Percentiles rank a stretch among this genome's conserved stretches.
phyloP scores from a whole-genome alignment of 2,329 filamentous ascomycete genomes.

The Verticillium nonalfalfae region DNA sequence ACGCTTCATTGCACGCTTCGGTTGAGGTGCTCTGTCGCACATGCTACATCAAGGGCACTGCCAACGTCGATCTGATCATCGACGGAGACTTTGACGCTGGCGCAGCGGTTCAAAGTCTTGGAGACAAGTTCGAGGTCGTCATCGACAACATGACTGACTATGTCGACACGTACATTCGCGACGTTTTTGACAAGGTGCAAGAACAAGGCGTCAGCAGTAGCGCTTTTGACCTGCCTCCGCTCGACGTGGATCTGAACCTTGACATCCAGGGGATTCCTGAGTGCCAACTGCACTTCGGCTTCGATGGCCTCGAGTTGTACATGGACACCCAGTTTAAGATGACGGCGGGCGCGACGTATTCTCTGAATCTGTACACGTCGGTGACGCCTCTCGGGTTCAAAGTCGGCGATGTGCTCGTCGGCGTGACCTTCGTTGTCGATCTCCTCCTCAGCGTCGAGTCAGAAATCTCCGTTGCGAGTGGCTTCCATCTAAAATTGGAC shows the following conservation, averaged over 20 bases:
- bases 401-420: slow-evolving; percentile 33
- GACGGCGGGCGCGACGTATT: slow-evolving; percentile 34
- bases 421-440: slow-evolving; percentile 41
- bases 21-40: slow-evolving; percentile 38
- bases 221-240: slow-evolving; percentile 25
- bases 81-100: slow-evolving; percentile 32
- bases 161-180: slow-evolving; percentile 24
- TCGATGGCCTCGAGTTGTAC: slow-evolving; percentile 47
- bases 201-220: slow-evolving; percentile 19
- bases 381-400: slow-evolving; percentile 34
- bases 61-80: slow-evolving; percentile 34
- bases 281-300: slow-evolving; percentile 34
- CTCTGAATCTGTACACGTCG: slow-evolving; percentile 40
- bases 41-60: slow-evolving; percentile 44
- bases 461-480: slow-evolving; percentile 42
- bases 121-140: slow-evolving; percentile 21
- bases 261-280: slow-evolving; percentile 38
- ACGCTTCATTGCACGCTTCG: slow-evolving; percentile 7
- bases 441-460: slow-evolving; percentile 41
- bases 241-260: slow-evolving; percentile 34
- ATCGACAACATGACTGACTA: slow-evolving; percentile 26
- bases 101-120: slow-evolving; percentile 24
- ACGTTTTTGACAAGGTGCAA: slow-evolving; percentile 16
- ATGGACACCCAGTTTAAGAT: slow-evolving; percentile 37
- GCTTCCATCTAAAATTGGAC: slow-evolving; percentile 49